phyloP scores from a whole-genome alignment of 139 green algal genomes.

The Chlorella sorokiniana region DNA sequence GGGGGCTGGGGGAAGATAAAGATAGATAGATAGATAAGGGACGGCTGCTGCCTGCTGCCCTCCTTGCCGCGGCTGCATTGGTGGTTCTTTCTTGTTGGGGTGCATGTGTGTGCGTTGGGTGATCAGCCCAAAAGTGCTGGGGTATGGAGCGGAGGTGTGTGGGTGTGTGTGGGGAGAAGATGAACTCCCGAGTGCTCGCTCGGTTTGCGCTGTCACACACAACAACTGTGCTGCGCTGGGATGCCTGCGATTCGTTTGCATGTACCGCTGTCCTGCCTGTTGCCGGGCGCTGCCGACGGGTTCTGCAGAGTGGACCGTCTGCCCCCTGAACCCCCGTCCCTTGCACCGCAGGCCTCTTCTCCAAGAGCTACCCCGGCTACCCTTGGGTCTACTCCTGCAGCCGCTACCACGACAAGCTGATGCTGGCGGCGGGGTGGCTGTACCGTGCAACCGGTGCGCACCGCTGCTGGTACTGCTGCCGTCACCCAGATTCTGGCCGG shows the following conservation, averaged over 20 bases:
- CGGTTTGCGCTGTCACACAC: too few relatives aligned
- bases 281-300: not conserved
- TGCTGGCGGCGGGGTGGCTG: conserved; percentile 54
- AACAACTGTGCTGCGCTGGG: too few relatives aligned
- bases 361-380: not conserved
- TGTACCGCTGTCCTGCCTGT: not conserved
- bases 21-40: too few relatives aligned
- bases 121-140: too few relatives aligned
- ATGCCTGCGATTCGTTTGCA: too few relatives aligned
- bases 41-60: too few relatives aligned
- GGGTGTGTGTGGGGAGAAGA: too few relatives aligned
- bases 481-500: not conserved
- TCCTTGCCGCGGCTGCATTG: not conserved
- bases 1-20: too few relatives aligned
- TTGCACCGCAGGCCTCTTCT: not conserved
- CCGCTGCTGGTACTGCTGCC: not conserved
- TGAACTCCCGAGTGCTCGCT: too few relatives aligned
- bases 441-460: conserved; percentile 46
- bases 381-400: conserved; percentile 39
- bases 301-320: not conserved
- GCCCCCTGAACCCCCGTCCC: not conserved
- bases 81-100: too few relatives aligned
- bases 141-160: too few relatives aligned
- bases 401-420: conserved; percentile 47
- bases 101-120: too few relatives aligned